A percentile compares a stretch with the other conserved stretches of the same genome.
Evolutionary conservation across 2,329 filamentous ascomycete species (phyloP).

Genomic region (Fonsecaea pugnacius): DNA sequence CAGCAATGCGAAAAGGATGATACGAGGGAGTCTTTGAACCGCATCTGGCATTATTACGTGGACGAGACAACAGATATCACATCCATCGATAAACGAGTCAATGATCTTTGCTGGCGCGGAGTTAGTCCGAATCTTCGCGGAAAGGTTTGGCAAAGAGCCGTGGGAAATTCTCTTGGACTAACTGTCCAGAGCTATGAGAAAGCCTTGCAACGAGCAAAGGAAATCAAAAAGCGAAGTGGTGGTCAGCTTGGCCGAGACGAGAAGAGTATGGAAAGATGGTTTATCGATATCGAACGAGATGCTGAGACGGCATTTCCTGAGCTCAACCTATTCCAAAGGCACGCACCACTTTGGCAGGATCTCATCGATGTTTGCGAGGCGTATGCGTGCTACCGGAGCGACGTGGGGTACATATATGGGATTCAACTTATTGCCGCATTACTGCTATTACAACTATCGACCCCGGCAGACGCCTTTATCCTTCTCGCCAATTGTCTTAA

Average conservation of each 20-base stretch:
- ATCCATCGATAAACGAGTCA: slow-evolving; percentile 58
- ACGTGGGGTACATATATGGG: slow-evolving; percentile 64
- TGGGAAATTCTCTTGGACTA: slow-evolving; percentile 65
- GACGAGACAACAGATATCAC: slow-evolving; percentile 63
- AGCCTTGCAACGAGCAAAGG: slow-evolving; percentile 60
- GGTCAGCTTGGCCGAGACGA: slow-evolving; percentile 50
- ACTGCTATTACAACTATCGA: slow-evolving; percentile 61
- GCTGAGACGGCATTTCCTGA: slow-evolving; percentile 62
- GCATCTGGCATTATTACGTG: slow-evolving; percentile 66
- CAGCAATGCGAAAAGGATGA: slow-evolving; percentile 56
- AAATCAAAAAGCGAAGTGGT: slow-evolving; percentile 47
- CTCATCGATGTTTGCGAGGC: slow-evolving; percentile 64
- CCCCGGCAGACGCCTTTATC: slow-evolving; percentile 60
- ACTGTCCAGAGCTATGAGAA: slow-evolving; percentile 60
- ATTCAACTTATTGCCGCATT: slow-evolving; percentile 65
- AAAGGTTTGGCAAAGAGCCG: slow-evolving; percentile 62
- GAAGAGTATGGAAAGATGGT: slow-evolving; percentile 55
- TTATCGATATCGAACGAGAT: slow-evolving; percentile 59
- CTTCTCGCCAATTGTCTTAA: slow-evolving; percentile 66
- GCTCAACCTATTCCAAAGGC: slow-evolving; percentile 60
- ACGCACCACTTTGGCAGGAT: slow-evolving; percentile 59
- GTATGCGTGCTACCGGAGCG: slow-evolving; percentile 66
- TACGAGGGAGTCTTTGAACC: slow-evolving; percentile 58
- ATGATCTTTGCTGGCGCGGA: slow-evolving; percentile 69
- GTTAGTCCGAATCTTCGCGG: slow-evolving; percentile 62